Evolutionary conservation across 768 basidiomycete genomes (phyloP), one percentile per base, ranked within the genome.

Genomic region (Lyophyllum shimeji): DNA sequence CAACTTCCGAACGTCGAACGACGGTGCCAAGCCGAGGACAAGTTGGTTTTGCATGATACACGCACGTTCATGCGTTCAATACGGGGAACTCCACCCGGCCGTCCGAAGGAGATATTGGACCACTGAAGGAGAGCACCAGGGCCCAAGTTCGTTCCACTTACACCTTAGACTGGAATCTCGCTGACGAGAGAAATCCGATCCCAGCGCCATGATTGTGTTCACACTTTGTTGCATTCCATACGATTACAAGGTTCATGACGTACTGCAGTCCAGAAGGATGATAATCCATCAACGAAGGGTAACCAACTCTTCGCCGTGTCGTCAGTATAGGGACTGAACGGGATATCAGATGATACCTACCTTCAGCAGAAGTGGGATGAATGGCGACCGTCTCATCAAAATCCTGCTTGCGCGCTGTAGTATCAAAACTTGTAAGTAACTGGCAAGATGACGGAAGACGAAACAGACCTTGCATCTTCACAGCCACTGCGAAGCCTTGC

Each of bases 401-500:
- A 64, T 96, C 89, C 64, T 80, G 70, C 75, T 95, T 94, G 21
- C 80, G 82, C 4, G 93, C 92, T 81, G 46, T 7, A 49, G 34
- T 53, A 33, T 46, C 5, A 4, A 47, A 40, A 52, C 50, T 17
- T 57, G 56, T 45, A 31, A 53, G 53, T 6, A n/a, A 39, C 34
- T 25, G 4, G 33, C 20, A 49, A 42, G 37, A 43, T 18, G 48
- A 37, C 39, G 45, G 9, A 31, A 48, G 43, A 21, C 44, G 43
- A 43, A 13, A 67, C 76, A 23, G 40, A 79, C 79, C 80, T 60
- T 90, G 90, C 96, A 98, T 96, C 78, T 98, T 98, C 63, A 99
- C 79, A 12, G 97, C 97, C n/a, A 98, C 93, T 1, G 77, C 92
- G 71, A 97, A 98, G 60, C 96, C 96, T 79, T 99, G 97, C 74